A percentile compares a stretch with the other conserved stretches of the same genome.
phyloP scores from a whole-genome alignment of 2,329 filamentous ascomycete species.

The Nemania sp. region DNA sequence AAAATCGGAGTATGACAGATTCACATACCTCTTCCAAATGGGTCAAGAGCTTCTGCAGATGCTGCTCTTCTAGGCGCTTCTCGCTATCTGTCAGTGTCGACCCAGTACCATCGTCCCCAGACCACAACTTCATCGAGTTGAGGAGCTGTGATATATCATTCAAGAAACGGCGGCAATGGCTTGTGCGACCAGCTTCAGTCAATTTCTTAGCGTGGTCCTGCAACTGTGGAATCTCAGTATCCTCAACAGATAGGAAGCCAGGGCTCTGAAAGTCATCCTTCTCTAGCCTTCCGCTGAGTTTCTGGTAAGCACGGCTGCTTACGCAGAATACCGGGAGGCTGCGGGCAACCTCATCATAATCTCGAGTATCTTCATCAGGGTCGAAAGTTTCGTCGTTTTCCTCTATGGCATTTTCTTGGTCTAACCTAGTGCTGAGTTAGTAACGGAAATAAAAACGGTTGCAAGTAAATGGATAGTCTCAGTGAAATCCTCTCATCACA shows the following conservation, averaged over 20 bases:
- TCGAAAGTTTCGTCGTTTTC: constrained; percentile 67
- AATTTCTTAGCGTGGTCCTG: constrained; percentile 69
- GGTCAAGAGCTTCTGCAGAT: constrained; percentile 41
- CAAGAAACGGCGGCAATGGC: constrained; percentile 62
- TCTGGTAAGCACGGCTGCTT: constrained; percentile 71
- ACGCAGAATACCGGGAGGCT: constrained; percentile 74
- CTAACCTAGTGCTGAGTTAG: constrained; percentile 55
- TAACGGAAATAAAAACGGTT: not conserved
- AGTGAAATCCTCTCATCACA: not conserved
- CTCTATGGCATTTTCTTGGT: constrained; percentile 64
- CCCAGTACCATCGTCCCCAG: constrained; percentile 26
- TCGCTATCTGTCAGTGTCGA: constrained; percentile 37
- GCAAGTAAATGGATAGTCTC: not conserved
- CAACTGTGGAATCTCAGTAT: constrained; percentile 71
- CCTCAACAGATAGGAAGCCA: constrained; percentile 63
- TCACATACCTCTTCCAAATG: constrained; percentile 44
- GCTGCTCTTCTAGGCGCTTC: constrained; percentile 36
- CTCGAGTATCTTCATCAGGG: constrained; percentile 64
- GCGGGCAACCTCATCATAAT: constrained; percentile 68
- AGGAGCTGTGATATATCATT: constrained; percentile 63
- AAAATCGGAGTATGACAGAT: constrained; percentile 2
- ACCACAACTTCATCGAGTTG: constrained; percentile 60
- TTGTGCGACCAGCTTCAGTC: constrained; percentile 58
- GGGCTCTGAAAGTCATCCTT: constrained; percentile 62
- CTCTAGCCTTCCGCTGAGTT: constrained; percentile 65